These are phyloP conservation scores for Funneliformis geosporum DNA, from an alignment of 192 early-diverging fungal genomes.

Conservation along the genomic window DNA sequence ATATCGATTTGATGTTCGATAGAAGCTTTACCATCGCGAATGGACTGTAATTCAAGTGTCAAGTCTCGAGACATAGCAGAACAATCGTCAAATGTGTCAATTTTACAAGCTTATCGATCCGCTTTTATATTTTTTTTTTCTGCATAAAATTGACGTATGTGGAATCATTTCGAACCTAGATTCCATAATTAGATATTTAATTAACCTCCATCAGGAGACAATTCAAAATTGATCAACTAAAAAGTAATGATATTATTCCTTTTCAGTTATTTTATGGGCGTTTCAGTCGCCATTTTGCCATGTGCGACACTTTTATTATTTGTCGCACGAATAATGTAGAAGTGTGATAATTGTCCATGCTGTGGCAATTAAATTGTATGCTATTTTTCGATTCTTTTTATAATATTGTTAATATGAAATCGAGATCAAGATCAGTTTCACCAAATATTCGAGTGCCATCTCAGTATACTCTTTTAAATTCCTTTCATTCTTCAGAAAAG, in stretches of 20 bases:
- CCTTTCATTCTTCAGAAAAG: background rate
- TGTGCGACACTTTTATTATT: no score
- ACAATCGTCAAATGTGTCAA: background rate
- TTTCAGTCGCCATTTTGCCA: no score
- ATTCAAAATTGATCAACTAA: no score
- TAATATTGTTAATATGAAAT: background rate
- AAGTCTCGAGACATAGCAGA: constrained; percentile 12
- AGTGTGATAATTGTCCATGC: no score
- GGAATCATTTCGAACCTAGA: background rate
- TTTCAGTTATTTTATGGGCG: no score
- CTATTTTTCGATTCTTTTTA: no score
- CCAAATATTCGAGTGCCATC: background rate
- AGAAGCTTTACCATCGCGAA: constrained; percentile 61
- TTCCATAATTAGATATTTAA: no score
- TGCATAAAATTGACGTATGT: background rate
- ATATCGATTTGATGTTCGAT: constrained; percentile 68
- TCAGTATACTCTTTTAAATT: background rate
- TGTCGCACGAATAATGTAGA: no score
- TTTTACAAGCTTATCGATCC: background rate
- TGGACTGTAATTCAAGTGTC: constrained; percentile 40
- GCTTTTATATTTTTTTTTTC: background rate
- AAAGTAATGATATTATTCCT: no score
- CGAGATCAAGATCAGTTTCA: background rate
- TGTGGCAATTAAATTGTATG: no score
- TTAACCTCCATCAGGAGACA: no score